Percentiles rank a stretch among this genome's conserved stretches.
These are phyloP conservation scores for Dothideomycetidae sp. DNA, from an alignment of 2,329 filamentous ascomycete species.

Conservation along the genomic window DNA sequence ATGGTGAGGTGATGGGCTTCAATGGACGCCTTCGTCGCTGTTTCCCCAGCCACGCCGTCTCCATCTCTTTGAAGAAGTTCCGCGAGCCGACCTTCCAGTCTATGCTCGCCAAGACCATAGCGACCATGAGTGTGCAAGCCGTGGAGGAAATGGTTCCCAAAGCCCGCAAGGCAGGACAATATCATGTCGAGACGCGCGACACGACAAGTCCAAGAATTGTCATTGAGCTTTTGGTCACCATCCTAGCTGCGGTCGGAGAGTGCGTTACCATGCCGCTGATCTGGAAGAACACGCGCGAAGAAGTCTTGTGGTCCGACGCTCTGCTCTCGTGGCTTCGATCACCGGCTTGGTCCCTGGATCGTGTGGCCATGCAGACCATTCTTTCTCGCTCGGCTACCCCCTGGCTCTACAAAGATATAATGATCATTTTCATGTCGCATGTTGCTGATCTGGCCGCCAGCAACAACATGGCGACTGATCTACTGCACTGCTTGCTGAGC, in stretches of 20 bases:
- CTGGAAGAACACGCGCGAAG: constrained; percentile 47
- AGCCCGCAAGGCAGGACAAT: constrained; percentile 35
- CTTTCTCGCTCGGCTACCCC: not conserved
- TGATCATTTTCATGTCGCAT: too few relatives aligned
- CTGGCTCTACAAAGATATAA: too few relatives aligned
- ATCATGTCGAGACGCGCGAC: constrained; percentile 42
- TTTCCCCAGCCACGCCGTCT: constrained; percentile 44
- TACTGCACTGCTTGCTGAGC: constrained; percentile 32
- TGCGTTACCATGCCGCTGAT: constrained; percentile 26
- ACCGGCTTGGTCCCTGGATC: constrained; percentile 47
- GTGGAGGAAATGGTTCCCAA: constrained; percentile 22
- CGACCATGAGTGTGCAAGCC: constrained; percentile 40
- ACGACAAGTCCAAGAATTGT: constrained; percentile 44
- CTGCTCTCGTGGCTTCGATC: constrained; percentile 48
- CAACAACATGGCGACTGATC: constrained; percentile 30
- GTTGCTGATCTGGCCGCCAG: constrained; percentile 12
- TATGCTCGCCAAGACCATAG: constrained; percentile 38
- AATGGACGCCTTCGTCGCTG: too few relatives aligned
- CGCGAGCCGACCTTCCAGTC: constrained; percentile 29
- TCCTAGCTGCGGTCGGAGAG: constrained; percentile 42
- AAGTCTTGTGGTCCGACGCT: constrained; percentile 21
- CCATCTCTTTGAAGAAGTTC: not conserved
- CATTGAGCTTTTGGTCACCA: constrained; percentile 43
- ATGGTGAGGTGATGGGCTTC: too few relatives aligned
- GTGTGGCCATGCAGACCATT: constrained; percentile 44